Conservation (phyloP, 331 rosid genomes). For the Pyracantha coccinea region DNA sequence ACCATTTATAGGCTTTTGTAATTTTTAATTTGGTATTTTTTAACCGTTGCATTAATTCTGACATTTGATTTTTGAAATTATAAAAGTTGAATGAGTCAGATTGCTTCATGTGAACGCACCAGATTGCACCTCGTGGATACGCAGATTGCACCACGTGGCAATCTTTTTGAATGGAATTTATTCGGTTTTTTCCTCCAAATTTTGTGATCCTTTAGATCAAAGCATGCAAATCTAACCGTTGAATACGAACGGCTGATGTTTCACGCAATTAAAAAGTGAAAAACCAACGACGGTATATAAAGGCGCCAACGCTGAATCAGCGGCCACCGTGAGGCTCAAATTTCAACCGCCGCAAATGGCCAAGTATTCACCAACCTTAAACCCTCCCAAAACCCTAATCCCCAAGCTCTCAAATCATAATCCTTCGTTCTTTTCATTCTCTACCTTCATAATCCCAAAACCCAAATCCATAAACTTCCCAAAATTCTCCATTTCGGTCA, state of each 20-base stretch:
- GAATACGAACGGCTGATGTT: background rate
- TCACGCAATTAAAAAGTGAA: background rate
- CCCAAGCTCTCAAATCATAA: conserved; percentile 11
- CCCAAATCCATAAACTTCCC: conserved; percentile 23
- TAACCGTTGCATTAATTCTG: too few species aligned
- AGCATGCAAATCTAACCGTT: too few species aligned
- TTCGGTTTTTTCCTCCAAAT: too few species aligned
- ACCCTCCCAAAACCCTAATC: conserved; percentile 56
- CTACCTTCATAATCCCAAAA: background rate
- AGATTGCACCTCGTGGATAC: too few species aligned
- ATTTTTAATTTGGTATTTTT: too few species aligned
- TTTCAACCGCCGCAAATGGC: conserved; percentile 7
- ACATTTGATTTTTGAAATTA: too few species aligned
- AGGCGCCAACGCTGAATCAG: background rate
- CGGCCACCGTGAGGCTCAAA: background rate
- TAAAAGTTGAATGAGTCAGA: too few species aligned
- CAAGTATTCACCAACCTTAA: conserved; percentile 25
- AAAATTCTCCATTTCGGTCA: conserved; percentile 20
- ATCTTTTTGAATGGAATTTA: too few species aligned
- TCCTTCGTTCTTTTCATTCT: background rate
- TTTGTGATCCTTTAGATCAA: too few species aligned
- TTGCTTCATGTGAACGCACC: too few species aligned
- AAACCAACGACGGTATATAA: background rate
- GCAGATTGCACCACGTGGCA: too few species aligned
- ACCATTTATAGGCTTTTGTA: too few species aligned